These are phyloP conservation scores for Solanum ossicruentum DNA, from an alignment of 257 asterid genomes.

Conservation along the genomic window DNA sequence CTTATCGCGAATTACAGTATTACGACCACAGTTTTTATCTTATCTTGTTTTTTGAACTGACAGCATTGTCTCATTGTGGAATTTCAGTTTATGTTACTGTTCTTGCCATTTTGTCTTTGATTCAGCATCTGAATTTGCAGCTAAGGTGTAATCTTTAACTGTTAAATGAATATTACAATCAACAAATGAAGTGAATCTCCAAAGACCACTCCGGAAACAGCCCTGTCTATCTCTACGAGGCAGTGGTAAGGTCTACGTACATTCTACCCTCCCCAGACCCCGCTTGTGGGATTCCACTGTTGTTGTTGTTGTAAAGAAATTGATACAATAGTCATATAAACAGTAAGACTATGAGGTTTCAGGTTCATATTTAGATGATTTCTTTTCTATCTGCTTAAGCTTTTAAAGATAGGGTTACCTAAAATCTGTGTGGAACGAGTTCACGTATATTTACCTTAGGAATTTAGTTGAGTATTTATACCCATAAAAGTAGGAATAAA, in stretches of 20 bases:
- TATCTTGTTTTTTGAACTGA: not conserved
- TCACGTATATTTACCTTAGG: not conserved
- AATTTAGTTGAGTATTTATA: not conserved
- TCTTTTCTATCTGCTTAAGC: not conserved
- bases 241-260: no score
- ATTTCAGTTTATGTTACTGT: not conserved
- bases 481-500: not conserved
- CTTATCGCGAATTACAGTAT: not conserved
- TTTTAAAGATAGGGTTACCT: not conserved
- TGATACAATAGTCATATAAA: not conserved
- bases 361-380: not conserved
- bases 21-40: not conserved
- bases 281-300: no score
- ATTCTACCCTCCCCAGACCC: no score
- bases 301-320: not conserved
- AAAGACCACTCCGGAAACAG: not conserved
- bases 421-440: not conserved
- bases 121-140: not conserved
- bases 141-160: not conserved
- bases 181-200: not conserved
- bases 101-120: not conserved
- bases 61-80: not conserved
- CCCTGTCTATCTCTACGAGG: no score
- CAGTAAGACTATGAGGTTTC: not conserved
- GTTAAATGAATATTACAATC: not conserved